These are phyloP conservation scores for Didymella arachidicola DNA, from an alignment of 2,329 filamentous ascomycete genomes.

Conservation along the genomic window DNA sequence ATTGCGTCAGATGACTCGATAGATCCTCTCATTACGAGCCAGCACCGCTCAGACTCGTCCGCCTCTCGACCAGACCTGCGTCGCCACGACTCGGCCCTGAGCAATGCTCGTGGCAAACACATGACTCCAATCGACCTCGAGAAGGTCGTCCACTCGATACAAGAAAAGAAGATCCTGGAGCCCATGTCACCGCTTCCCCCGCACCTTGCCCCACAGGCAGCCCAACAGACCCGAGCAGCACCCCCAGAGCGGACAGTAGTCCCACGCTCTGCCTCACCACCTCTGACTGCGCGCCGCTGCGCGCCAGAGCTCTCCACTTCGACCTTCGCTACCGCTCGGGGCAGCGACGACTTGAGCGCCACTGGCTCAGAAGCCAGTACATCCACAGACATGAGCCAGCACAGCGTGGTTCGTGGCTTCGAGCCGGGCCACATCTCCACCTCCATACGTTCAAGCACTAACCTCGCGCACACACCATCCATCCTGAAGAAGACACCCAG, in stretches of 20 bases:
- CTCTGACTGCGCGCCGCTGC: constrained; percentile 53
- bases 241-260: constrained; percentile 22
- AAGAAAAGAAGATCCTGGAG: constrained; percentile 77
- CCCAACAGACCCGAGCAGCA: constrained; percentile 14
- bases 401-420: constrained; percentile 85
- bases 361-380: constrained; percentile 68
- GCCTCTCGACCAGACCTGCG: constrained; percentile 71
- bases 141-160: constrained; percentile 92
- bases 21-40: constrained; percentile 54
- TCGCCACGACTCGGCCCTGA: constrained; percentile 73
- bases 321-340: constrained; percentile 58
- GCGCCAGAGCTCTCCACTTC: constrained; percentile 67
- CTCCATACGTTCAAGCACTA: constrained; percentile 69
- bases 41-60: constrained; percentile 56
- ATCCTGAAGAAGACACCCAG: constrained; percentile 64
- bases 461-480: constrained; percentile 62
- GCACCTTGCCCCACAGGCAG: constrained; percentile 44
- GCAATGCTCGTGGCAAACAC: constrained; percentile 79
- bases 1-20: constrained; percentile 56
- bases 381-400: constrained; percentile 66
- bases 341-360: constrained; percentile 51
- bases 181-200: constrained; percentile 60
- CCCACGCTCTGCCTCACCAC: constrained; percentile 53
- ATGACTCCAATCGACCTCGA: constrained; percentile 92
- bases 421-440: constrained; percentile 77